Evolutionary conservation across 1,284 basidiomycete species (phyloP).

Genomic region (Puccinia polysora): DNA sequence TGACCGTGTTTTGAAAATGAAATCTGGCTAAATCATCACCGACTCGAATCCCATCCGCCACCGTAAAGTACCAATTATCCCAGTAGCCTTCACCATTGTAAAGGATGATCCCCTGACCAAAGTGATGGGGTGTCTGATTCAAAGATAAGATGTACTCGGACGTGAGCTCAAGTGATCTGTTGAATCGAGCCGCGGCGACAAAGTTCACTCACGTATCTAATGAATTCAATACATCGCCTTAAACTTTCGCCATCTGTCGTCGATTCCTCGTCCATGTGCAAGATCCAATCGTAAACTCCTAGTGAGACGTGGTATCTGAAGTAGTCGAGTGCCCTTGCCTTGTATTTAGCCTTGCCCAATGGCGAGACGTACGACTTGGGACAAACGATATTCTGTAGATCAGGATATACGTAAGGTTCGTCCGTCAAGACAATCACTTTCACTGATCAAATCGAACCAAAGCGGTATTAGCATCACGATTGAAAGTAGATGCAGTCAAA

Average conservation of each 20-base stretch:
- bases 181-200: background rate
- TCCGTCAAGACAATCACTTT: conserved; percentile 55
- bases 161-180: background rate
- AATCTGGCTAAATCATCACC: conserved; percentile 55
- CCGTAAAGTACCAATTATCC: conserved; percentile 55
- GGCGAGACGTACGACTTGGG: conserved; percentile 55
- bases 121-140: conserved; percentile 53
- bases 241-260: too few relatives aligned
- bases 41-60: conserved; percentile 55
- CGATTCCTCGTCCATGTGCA: too few relatives aligned
- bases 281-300: too few relatives aligned
- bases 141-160: background rate
- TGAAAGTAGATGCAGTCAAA: background rate
- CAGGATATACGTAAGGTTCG: conserved; percentile 55
- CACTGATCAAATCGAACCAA: conserved; percentile 46
- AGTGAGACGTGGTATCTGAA: conserved; percentile 54
- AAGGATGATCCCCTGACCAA: too few relatives aligned
- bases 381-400: conserved; percentile 55
- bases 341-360: conserved; percentile 55
- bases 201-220: conserved; percentile 48
- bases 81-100: conserved; percentile 55
- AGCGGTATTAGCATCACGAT: background rate
- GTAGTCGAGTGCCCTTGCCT: conserved; percentile 55
- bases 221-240: conserved; percentile 54
- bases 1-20: conserved; percentile 54